Conservation (phyloP, 2,329 filamentous ascomycete genomes). For the Sclerotinia spermophila region DNA sequence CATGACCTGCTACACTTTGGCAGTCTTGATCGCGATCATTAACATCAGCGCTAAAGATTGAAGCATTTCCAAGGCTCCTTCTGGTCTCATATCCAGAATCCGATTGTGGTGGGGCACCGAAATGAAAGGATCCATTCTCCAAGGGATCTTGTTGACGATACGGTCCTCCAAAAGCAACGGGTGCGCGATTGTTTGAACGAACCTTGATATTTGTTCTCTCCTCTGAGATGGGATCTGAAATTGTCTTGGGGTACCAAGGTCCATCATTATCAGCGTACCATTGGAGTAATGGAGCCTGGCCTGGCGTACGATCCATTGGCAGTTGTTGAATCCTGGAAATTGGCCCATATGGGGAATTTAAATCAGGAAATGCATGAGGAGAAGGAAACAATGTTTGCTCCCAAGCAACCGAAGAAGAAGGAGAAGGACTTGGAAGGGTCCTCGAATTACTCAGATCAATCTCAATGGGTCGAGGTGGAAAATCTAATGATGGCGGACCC, state of each 20-base stretch:
- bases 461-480: slow-evolving; percentile 32
- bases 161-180: slow-evolving; percentile 28
- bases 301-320: slow-evolving; percentile 25
- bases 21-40: slow-evolving; percentile 33
- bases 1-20: slow-evolving; percentile 30
- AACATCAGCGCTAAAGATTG: slow-evolving; percentile 35
- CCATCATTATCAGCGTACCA: slow-evolving; percentile 43
- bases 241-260: slow-evolving; percentile 44
- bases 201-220: slow-evolving; percentile 26
- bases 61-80: slow-evolving; percentile 35
- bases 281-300: slow-evolving; percentile 32
- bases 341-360: slow-evolving; percentile 25
- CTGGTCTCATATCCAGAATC: slow-evolving; percentile 39
- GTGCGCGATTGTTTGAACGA: slow-evolving; percentile 28
- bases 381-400: slow-evolving; percentile 24
- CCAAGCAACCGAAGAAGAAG: slow-evolving; percentile 26
- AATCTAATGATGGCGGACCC: slow-evolving; percentile 31
- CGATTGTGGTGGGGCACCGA: slow-evolving; percentile 32
- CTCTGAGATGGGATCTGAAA: slow-evolving; percentile 31
- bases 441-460: slow-evolving; percentile 34
- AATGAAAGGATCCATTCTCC: slow-evolving; percentile 31
- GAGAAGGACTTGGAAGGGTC: slow-evolving; percentile 32
- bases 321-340: slow-evolving; percentile 26
- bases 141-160: slow-evolving; percentile 36
- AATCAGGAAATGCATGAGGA: slow-evolving; percentile 28